Evolutionary conservation across 1,284 basidiomycete genomes (phyloP).

Genomic region (Pascua sp.): DNA sequence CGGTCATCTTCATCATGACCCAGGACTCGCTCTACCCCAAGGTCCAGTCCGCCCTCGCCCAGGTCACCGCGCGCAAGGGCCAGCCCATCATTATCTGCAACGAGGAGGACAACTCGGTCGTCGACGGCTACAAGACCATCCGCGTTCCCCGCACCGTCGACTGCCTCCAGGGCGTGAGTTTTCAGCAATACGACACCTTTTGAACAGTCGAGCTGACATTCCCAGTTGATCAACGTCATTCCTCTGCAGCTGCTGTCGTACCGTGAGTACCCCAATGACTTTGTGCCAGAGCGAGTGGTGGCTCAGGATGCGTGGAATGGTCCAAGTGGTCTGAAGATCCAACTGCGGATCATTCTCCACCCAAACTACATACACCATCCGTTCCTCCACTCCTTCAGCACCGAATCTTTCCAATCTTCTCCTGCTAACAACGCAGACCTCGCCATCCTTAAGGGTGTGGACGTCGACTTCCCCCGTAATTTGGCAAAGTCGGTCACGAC

Average conservation of each 20-base stretch:
- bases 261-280: constrained; percentile 17
- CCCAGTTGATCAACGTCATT: constrained; percentile 58
- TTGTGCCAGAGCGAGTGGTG: too few species aligned
- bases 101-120: constrained; percentile 80
- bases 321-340: too few species aligned
- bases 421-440: constrained; percentile 58
- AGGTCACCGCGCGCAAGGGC: constrained; percentile 96
- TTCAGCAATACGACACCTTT: too few species aligned
- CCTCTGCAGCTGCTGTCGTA: constrained; percentile 95
- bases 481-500: constrained; percentile 57
- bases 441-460: constrained; percentile 90
- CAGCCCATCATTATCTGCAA: constrained; percentile 95
- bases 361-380: too few species aligned
- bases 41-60: constrained; percentile 81
- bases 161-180: constrained; percentile 73
- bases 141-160: constrained; percentile 92
- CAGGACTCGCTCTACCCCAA: constrained; percentile 98
- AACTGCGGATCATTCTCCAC: too few species aligned
- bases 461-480: constrained; percentile 98
- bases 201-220: constrained; percentile 58
- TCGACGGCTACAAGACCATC: constrained; percentile 72
- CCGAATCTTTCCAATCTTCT: too few species aligned
- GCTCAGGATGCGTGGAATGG: too few species aligned
- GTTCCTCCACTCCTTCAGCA: too few species aligned
- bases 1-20: constrained; percentile 98